Evolutionary conservation across 1,284 basidiomycete species (phyloP), one percentile per base, ranked within the genome.

Genomic region (Heliocybe sulcata): DNA sequence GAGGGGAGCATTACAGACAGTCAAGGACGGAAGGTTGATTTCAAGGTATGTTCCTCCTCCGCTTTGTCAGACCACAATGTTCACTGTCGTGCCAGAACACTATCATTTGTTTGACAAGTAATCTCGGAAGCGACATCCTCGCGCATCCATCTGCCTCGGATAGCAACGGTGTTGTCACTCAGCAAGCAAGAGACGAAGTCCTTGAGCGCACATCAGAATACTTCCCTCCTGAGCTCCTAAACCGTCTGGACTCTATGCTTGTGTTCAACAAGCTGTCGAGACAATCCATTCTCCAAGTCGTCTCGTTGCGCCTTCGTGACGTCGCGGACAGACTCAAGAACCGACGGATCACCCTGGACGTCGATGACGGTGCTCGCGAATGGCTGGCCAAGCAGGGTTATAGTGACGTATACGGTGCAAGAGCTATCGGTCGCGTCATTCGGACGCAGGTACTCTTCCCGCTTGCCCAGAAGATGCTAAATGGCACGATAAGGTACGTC

Each of bases 221-320:
- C 69, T 96, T 95, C 78, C 86, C 92, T 16, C 94, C 94, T 0
- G 94, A 98, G 69, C 78, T 98, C 1, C 77, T 94, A 56, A 95
- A 96, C 68, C 85, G 93, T 11, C 79, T 96, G 54, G 93, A 96
- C 67, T 86, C 91, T 11, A 87, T 90, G 67, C 74, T 90, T 23
- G 88, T 95, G 14, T 96, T 97, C 76, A 94, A 95, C 75, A 93
- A 92, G 64, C 82, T 95, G 11, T 86, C 90, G 1, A 79, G 78
- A 12, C 67, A 72, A 22, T 84, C 86, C 6, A 91, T 97, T 57
- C 72, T 90, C 14, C 71, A 87, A 53, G 88, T 98, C 33, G 92
- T 95, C 29, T 74, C 76, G 16, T 74, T 96, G 2, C 83, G 92
- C 11, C 74, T 95, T 6, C 69, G 73, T 4, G 92, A 95, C 58